Conservation (phyloP, 2,329 filamentous ascomycete genomes). For the Pseudogymnoascus verrucosus region DNA sequence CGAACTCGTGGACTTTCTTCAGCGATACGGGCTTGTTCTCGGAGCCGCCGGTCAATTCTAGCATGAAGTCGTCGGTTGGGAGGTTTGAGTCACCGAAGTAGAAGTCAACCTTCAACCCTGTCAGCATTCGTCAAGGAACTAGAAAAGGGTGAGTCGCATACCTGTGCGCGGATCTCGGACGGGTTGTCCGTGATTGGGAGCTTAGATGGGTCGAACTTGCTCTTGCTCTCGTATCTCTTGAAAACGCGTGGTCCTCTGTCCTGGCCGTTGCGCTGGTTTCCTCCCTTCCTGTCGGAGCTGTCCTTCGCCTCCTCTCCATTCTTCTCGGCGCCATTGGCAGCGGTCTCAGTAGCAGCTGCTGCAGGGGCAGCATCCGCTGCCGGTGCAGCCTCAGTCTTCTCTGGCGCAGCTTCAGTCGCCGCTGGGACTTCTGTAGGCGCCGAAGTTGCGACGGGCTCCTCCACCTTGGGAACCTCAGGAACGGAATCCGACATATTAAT, state of each 20-base stretch:
- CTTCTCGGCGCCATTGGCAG: not conserved
- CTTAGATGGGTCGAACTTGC: constrained; percentile 48
- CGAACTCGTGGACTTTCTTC: constrained; percentile 74
- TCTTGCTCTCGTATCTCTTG: constrained; percentile 33
- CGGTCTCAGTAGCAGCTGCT: not conserved
- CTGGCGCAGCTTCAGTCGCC: constrained; percentile 12
- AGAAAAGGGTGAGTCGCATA: constrained; percentile 26
- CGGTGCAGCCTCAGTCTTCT: constrained; percentile 11
- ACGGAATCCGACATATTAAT: constrained; percentile 3
- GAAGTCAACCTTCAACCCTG: constrained; percentile 66
- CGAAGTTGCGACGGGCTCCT: not conserved
- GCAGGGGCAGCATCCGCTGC: not conserved
- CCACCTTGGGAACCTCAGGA: constrained; percentile 2
- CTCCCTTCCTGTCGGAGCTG: constrained; percentile 9
- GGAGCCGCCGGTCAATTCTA: constrained; percentile 66
- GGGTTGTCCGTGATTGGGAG: constrained; percentile 52
- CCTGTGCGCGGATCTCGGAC: constrained; percentile 59
- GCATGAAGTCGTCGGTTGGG: constrained; percentile 79
- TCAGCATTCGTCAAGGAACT: constrained; percentile 10
- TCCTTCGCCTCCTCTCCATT: constrained; percentile 16
- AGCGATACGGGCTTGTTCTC: constrained; percentile 77
- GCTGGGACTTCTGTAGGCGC: constrained; percentile 4
- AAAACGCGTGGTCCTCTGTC: constrained; percentile 18
- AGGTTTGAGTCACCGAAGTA: constrained; percentile 94
- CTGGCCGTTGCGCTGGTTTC: constrained; percentile 11